Base-by-base conservation (phyloP, 116 monocot species). In the Papilionanthe hybrid region DNA sequence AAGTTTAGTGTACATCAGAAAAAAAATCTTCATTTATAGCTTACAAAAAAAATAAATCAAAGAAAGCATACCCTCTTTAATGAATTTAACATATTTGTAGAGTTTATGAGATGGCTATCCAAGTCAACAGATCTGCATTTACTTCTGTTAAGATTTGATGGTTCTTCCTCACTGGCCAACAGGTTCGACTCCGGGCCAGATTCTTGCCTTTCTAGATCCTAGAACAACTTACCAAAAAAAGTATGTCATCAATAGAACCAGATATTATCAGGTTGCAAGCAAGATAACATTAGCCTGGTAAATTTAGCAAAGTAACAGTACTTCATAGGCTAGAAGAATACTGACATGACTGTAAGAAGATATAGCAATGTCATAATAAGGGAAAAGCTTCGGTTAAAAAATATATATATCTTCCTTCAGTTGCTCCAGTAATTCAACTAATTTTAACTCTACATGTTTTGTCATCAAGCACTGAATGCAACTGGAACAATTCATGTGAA, bases 181-280 rank as follows among this genome's bases (percentile, higher is more conserved):
- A 57, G 53, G 19, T 44, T 25, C 42, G 58, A 55, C 23, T 27
- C 18, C 42, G 79, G 32, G 18, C 68, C 79, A 65, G 75, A 82
- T 43, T 82, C 82, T 66, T 78, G 28, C 22, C 42, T 67, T 69
- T 79, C 78, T 41, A 82, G 42, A 79, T 75, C 85, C 85, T 80
- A 32, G 30, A 81, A 45, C 48, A 44, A 44, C 73, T 77, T 50
- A 15, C 72, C 23, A 45, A 29, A 23, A 0, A 63, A 67, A 53
- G 37, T 29, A n/a, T 17, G 49, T 53, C 11, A 55, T 48, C 19
- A 78, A 55, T 69, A n/a, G 50, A 48, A 76, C 7, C 0, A 15
- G 19, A 47, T 18, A 77, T 30, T 30, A 12, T 17, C n/a, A 60
- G 20, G 28, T 75, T 37, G 18, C 30, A 30, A 74, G 15, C 30